Percentiles rank a stretch among this genome's conserved stretches.
Conservation (phyloP, 225 moss, liverwort and hornwort genomes). For the Physcomitrellopsis africana region DNA sequence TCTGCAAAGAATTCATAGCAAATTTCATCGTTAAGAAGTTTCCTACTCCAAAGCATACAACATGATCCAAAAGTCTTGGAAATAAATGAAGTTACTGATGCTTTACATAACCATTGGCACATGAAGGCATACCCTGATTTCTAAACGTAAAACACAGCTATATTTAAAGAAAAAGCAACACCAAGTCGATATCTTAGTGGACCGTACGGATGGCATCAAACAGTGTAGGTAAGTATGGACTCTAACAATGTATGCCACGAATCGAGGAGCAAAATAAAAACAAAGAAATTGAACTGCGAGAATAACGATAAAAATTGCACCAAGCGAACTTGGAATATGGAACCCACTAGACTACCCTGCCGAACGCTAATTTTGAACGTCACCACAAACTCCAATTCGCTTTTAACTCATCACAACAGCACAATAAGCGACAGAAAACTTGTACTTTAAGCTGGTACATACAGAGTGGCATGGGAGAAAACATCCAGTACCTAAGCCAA, state of each 20-base stretch:
- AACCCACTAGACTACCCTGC: too few relatives aligned
- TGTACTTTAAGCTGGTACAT: too few relatives aligned
- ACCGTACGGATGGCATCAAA: neutral
- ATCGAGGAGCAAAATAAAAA: constrained; percentile 4
- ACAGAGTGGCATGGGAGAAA: too few relatives aligned
- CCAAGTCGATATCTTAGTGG: neutral
- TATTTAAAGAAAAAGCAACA: constrained; percentile 1
- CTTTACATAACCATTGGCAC: neutral
- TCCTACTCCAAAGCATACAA: neutral
- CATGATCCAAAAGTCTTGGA: neutral
- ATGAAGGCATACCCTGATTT: neutral
- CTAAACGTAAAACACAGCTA: neutral
- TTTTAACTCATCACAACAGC: too few relatives aligned
- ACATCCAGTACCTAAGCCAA: constrained; percentile 36
- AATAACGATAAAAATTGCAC: too few relatives aligned
- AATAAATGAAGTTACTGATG: neutral
- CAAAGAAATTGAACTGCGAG: neutral
- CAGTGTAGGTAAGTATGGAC: neutral
- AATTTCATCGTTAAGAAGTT: constrained; percentile 27
- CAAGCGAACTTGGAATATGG: too few relatives aligned
- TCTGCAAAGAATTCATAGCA: constrained; percentile 32
- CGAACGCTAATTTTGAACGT: too few relatives aligned
- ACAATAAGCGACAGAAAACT: too few relatives aligned
- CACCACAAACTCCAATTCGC: too few relatives aligned
- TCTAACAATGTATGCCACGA: neutral